Evolutionary conservation across 202 grass and related monocot genomes (phyloP).

Genomic region (Saccharum hybrid): DNA sequence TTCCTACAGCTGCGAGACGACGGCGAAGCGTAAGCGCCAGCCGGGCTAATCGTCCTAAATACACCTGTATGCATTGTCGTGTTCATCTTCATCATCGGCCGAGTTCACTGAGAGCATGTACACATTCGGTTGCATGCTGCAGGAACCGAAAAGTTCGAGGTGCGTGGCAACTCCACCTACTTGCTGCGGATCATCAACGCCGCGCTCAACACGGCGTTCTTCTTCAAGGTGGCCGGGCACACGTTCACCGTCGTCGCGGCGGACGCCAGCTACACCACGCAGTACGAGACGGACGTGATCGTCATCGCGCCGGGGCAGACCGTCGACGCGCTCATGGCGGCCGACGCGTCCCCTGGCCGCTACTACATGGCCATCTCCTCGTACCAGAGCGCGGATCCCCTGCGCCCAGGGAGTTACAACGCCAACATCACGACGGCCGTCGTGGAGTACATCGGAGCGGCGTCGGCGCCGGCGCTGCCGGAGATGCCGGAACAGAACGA

Average conservation of each 20-base stretch:
- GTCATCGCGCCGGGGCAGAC: slow-evolving; percentile 66
- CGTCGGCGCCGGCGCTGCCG: slow-evolving; percentile 33
- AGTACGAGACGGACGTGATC: slow-evolving; percentile 60
- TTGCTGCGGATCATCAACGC: slow-evolving; percentile 74
- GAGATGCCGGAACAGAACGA: slow-evolving; percentile 38
- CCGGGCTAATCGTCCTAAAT: not conserved
- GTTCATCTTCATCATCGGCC: too few species aligned
- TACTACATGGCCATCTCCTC: slow-evolving; percentile 62
- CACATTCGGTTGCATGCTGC: not conserved
- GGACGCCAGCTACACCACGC: slow-evolving; percentile 69
- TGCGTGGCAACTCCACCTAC: slow-evolving; percentile 50
- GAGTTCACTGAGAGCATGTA: not conserved
- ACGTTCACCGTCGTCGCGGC: slow-evolving; percentile 63
- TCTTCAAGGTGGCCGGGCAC: slow-evolving; percentile 70
- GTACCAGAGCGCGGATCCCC: slow-evolving; percentile 34
- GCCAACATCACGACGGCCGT: slow-evolving; percentile 43
- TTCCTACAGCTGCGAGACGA: slow-evolving; percentile 44
- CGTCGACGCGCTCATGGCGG: slow-evolving; percentile 62
- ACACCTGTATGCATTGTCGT: not conserved
- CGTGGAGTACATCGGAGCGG: slow-evolving; percentile 40
- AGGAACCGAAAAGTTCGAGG: slow-evolving; percentile 54
- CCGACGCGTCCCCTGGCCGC: slow-evolving; percentile 43
- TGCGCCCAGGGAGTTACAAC: not conserved
- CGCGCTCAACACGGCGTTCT: slow-evolving; percentile 71
- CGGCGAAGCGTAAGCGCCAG: slow-evolving; percentile 32